Percentiles rank a stretch among this genome's conserved stretches.
These are phyloP conservation scores for Chytridium lagenaria DNA, from an alignment of 371 early-diverging fungal genomes.

Conservation along the genomic window DNA sequence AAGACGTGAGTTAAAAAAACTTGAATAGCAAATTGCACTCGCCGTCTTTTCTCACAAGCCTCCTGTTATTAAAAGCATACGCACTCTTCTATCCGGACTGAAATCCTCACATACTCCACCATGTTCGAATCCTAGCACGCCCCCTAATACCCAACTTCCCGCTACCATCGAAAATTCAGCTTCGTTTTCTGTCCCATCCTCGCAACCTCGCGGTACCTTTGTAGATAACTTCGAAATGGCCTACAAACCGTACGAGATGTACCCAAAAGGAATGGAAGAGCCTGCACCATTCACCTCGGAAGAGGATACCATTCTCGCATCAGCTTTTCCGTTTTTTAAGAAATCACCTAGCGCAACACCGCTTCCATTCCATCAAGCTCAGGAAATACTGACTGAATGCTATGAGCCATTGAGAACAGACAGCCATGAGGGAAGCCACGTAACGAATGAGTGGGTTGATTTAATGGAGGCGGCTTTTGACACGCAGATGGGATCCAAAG, in stretches of 20 bases:
- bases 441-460: neutral
- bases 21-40: neutral
- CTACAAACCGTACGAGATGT: neutral
- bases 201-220: neutral
- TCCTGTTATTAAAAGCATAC: too few relatives aligned
- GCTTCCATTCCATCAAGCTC: neutral
- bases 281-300: neutral
- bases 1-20: neutral
- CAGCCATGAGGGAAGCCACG: neutral
- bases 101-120: neutral
- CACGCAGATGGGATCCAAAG: neutral
- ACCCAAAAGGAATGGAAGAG: neutral
- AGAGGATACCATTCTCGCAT: neutral
- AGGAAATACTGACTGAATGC: too few relatives aligned
- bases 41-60: neutral
- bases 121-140: neutral
- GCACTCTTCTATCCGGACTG: too few relatives aligned
- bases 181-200: neutral
- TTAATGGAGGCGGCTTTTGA: constrained; percentile 4
- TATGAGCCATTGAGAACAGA: too few relatives aligned
- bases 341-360: neutral
- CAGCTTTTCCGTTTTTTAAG: neutral
- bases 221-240: neutral
- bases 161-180: neutral
- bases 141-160: neutral